phyloP scores from a whole-genome alignment of 306 rosid species.

The Adenanthera pavonina region DNA sequence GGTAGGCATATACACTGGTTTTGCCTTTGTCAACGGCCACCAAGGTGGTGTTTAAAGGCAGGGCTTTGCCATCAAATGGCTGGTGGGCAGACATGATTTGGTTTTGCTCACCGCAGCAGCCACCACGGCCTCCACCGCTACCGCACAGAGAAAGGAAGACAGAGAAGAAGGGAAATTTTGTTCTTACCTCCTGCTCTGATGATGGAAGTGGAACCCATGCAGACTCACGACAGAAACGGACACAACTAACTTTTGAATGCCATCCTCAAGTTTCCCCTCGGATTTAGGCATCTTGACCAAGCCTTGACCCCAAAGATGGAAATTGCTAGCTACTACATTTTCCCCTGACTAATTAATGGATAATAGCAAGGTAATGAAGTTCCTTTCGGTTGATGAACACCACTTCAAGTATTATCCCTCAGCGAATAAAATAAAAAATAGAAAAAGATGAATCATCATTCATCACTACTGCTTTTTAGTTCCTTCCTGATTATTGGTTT shows the following conservation, averaged over 20 bases:
- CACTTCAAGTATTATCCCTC: background rate
- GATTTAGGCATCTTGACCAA: slow-evolving; percentile 49
- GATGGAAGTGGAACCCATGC: slow-evolving; percentile 28
- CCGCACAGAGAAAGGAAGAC: background rate
- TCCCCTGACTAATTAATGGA: background rate
- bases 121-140: slow-evolving; percentile 21
- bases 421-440: background rate
- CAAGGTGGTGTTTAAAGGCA: slow-evolving; percentile 53
- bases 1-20: slow-evolving; percentile 71
- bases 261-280: slow-evolving; percentile 44
- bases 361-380: background rate
- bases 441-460: background rate
- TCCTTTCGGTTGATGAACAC: background rate
- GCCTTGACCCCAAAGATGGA: slow-evolving; percentile 22
- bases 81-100: slow-evolving; percentile 45
- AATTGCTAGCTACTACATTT: background rate
- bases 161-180: background rate
- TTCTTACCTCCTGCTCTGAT: background rate
- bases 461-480: background rate
- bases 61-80: slow-evolving; percentile 36
- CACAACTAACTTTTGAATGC: slow-evolving; percentile 35
- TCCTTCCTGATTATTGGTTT: background rate
- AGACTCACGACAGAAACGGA: slow-evolving; percentile 34
- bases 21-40: slow-evolving; percentile 91
- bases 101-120: background rate